A percentile compares a stretch with the other conserved stretches of the same genome.
Evolutionary conservation across 495 filamentous ascomycete genomes (phyloP).

Genomic region (Hypoxylon fragiforme): DNA sequence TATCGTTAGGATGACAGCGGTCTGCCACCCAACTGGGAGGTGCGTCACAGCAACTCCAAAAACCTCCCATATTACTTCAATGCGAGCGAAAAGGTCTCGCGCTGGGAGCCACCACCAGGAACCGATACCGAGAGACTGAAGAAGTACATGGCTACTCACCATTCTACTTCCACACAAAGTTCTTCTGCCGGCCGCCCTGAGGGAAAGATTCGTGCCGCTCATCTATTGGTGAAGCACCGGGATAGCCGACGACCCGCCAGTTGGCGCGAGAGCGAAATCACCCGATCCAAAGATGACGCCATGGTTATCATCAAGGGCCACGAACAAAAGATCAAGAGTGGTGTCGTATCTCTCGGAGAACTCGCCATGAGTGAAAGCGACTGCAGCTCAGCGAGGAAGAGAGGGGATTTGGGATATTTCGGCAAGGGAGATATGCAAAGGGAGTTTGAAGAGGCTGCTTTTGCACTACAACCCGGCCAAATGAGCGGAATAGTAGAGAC

Average conservation of each 20-base stretch:
- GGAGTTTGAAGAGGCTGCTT: slow-evolving; percentile 95
- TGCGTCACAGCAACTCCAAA: slow-evolving; percentile 94
- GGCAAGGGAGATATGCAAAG: slow-evolving; percentile 95
- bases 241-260: slow-evolving; percentile 85
- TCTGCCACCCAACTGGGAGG: slow-evolving; percentile 86
- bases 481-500: slow-evolving; percentile 86
- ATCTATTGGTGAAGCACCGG: slow-evolving; percentile 89
- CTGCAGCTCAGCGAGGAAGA: slow-evolving; percentile 91
- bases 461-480: slow-evolving; percentile 80
- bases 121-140: slow-evolving; percentile 91
- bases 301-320: slow-evolving; percentile 72
- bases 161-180: slow-evolving; percentile 59
- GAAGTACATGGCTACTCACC: slow-evolving; percentile 84
- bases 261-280: slow-evolving; percentile 90
- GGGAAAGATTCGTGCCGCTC: slow-evolving; percentile 89
- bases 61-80: slow-evolving; percentile 99
- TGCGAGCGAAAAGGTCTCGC: slow-evolving; percentile 73
- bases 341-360: slow-evolving; percentile 69
- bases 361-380: slow-evolving; percentile 88
- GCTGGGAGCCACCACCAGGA: slow-evolving; percentile 88
- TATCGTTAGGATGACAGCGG: slow-evolving; percentile 67
- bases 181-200: slow-evolving; percentile 56
- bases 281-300: slow-evolving; percentile 83
- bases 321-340: slow-evolving; percentile 71
- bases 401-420: slow-evolving; percentile 94